Evolutionary conservation across 306 rosid species (phyloP).

Genomic region (Bauhinia variegata): DNA sequence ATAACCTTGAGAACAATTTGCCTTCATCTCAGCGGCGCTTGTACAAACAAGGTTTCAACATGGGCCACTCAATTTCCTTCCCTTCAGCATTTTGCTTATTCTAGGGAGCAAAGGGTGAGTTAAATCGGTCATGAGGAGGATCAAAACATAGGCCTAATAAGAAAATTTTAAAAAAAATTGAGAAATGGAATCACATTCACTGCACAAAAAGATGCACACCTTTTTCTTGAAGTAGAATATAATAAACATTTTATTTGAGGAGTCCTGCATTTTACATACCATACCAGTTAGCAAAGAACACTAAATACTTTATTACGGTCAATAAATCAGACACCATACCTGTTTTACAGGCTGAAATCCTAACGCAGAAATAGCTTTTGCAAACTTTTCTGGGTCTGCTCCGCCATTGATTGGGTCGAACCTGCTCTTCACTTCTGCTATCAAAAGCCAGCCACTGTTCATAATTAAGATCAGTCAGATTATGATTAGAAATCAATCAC

Average conservation of each 20-base stretch:
- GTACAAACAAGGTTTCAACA: constrained; percentile 86
- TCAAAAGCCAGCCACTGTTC: constrained; percentile 86
- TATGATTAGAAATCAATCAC: constrained; percentile 9
- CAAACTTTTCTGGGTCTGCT: constrained; percentile 77
- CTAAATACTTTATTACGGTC: background rate
- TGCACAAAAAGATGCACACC: constrained; percentile 47
- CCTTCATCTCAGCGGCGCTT: constrained; percentile 71
- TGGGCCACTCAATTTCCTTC: constrained; percentile 80
- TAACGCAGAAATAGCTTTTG: constrained; percentile 67
- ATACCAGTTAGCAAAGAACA: constrained; percentile 44
- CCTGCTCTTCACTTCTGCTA: constrained; percentile 95
- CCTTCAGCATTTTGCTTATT: constrained; percentile 51
- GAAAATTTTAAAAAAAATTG: background rate
- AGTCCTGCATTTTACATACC: constrained; percentile 63
- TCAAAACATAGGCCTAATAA: background rate
- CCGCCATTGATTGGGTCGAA: constrained; percentile 86
- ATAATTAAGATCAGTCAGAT: constrained; percentile 35
- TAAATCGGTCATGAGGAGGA: constrained; percentile 2
- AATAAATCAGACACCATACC: constrained; percentile 45
- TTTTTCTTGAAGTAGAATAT: constrained; percentile 81
- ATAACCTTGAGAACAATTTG: background rate
- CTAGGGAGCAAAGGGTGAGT: constrained; percentile 42
- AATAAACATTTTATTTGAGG: constrained; percentile 86
- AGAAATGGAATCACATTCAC: constrained; percentile 9
- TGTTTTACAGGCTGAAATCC: constrained; percentile 64